Base-by-base conservation (phyloP, 2,329 filamentous ascomycete species). In the Xylaria sp. region DNA sequence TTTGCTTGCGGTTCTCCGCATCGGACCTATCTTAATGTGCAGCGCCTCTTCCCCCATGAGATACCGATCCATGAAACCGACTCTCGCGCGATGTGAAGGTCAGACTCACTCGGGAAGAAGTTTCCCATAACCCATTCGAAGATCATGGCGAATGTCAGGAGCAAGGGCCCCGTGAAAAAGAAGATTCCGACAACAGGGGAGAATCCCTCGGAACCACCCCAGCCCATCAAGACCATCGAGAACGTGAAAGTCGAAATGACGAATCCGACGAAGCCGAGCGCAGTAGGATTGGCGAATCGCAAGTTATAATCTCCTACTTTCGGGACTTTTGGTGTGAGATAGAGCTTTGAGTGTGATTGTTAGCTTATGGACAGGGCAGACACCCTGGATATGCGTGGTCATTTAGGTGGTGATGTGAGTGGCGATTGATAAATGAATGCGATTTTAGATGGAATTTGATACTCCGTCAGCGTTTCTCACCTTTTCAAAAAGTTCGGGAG, bases 111-210 rank as follows among this genome's bases (percentile, higher is more conserved):
- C 2, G 78, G 74, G 64, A 81, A 80, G 76, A 82, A 82, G 67
- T 82, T 82, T 5, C 78, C 79, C 77, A 81, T 80, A 47, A 84
- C 78, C 81, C 82, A 84, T 64, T 84, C 81, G 64, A 83, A 83
- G 6, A 84, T 78, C 59, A 80, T 79, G 31, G 78, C 74, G 35
- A 83, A 76, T 14, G 78, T 69, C 6, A 84, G 74, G 47, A 84
- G 77, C 12, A 84, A 69, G 1, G 82, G 82, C 0, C 82, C 82
- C 43, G 73, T 67, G 67, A 77, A 77, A 68, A 77, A 75, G 71
- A 77, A 78, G 57, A 77, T 77, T 21, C 76, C 73, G 71, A 72
- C 75, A 45, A 78, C 71, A 3, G 76, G 75, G 0, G 72, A 63
- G 25, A 75, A 65, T 0, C 75, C 75, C 12, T 66, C 33, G 2